Base-by-base conservation (phyloP, 139 green algal genomes). In the Tetraselmis chui region DNA sequence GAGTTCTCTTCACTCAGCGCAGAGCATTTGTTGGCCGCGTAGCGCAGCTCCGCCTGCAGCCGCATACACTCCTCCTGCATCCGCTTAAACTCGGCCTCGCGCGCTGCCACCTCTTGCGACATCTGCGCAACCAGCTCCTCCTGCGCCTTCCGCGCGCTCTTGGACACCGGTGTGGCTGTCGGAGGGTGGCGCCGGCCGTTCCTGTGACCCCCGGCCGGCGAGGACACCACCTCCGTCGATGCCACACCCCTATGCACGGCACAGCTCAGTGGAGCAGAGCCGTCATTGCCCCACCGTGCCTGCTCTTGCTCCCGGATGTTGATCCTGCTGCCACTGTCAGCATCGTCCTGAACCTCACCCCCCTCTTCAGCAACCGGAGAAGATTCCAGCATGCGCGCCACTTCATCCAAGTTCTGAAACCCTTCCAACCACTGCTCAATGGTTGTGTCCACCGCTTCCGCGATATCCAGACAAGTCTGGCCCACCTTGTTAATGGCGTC, bases 361-460 rank as follows among this genome's bases (percentile, higher is more conserved):
- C 31, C 28, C 29, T 29, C 11, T 5, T 27, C 28, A 24, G 31
- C 32, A 23, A 29, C 28, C 0, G 29, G 28, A 30, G 32, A 79
- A 18, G 29, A 30, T 0, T 30, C 29, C 29, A 79, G 76, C 76
- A 79, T 2, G 29, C 29, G 29, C 29, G 27, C 28, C 76, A 79
- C 29, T 26, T 31, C 2, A 11, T 29, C 76, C 23, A 30, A 1
- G 29, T 1, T 25, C 29, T 79, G 76, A 30, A 23, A 24, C 28
- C 31, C 23, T 74, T 83, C 80, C 28, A 83, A 79, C 0, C 77
- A 30, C 45, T 78, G 59, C 80, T 83, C 80, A 5, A 83, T 76
- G n/a, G 74, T 30, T 24, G 30, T 28, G 80, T 83, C 80, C 59
- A 83, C 28, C 24, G 27, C 59, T 26, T 32, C 77, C 29, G 80